Evolutionary conservation across 345 rosid genomes (phyloP).

Genomic region (Odontarrhena argentea): DNA sequence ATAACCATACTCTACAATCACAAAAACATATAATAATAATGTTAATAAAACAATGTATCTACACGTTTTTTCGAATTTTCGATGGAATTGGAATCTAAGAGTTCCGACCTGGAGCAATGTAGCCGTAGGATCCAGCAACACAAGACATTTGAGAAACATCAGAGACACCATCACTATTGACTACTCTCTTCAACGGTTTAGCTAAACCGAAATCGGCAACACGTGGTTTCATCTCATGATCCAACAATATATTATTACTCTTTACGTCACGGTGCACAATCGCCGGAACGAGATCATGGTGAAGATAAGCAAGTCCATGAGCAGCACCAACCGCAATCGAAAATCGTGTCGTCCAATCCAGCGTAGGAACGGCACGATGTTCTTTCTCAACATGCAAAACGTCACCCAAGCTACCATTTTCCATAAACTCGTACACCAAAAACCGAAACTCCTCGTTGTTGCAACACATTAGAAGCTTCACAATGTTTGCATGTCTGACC

Average conservation of each 20-base stretch:
- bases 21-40: background rate
- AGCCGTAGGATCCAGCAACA: constrained; percentile 72
- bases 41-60: background rate
- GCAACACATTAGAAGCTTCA: constrained; percentile 60
- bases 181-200: constrained; percentile 48
- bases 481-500: constrained; percentile 64
- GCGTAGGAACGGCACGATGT: constrained; percentile 30
- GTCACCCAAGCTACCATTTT: constrained; percentile 76
- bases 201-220: constrained; percentile 87
- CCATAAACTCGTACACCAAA: constrained; percentile 72
- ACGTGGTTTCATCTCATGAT: constrained; percentile 58
- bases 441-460: constrained; percentile 49
- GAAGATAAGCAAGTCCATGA: constrained; percentile 72
- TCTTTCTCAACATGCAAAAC: constrained; percentile 52
- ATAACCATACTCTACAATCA: constrained; percentile 61
- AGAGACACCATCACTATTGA: constrained; percentile 11
- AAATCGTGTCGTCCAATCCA: constrained; percentile 56
- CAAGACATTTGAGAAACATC: constrained; percentile 47
- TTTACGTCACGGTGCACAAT: constrained; percentile 83
- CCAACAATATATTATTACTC: constrained; percentile 73
- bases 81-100: background rate
- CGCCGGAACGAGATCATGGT: constrained; percentile 67
- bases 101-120: constrained; percentile 77
- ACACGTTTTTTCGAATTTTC: no score
- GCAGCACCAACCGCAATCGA: constrained; percentile 63